Evolutionary conservation across 1,284 basidiomycete genomes (phyloP), one percentile per base, ranked within the genome.

Genomic region (Irpex rosettiformis): DNA sequence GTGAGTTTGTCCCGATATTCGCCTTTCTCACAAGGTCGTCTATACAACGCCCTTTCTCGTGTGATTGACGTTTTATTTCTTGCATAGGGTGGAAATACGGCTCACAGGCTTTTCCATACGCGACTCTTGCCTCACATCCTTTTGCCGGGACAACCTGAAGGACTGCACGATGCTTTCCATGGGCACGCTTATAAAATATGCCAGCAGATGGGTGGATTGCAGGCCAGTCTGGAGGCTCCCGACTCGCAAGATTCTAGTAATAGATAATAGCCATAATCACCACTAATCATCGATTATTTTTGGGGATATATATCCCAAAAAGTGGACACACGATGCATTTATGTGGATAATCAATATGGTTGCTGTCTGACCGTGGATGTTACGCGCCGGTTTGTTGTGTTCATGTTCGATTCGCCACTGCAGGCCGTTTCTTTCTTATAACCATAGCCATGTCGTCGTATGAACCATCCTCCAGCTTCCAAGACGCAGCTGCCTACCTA

Each of bases 31-130:
- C 49, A 16, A 3, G 16, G 45, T 51, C 40, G 18, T 22, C 27
- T 45, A 51, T 53, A 21, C 13, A 55, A 27, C 27, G 27, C 18
- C 13, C 21, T 45, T n/a, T 11, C 21, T 45, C 13, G 24, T 16
- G 18, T 51, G 51, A 52, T 54, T 58, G 28, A 58, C 30, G 52
- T n/a, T 42, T 37, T 8, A 37, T 8, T 45, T 47, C 43, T 51
- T 29, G n/a, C 37, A 16, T 62, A 88, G 86, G 87, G 87, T 54
- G 87, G 75, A 3, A 73, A 79, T 3, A 77, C 82, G 16, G 79
- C 86, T 5, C 85, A 88, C 63, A 77, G 84, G 22, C 70, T 85
- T 8, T 89, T 89, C 76, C 85, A 89, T 62, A 88, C 84, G 18
- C 80, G 84, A 21, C 60, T 89, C 3, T 75, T 89, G 22, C 86